A percentile compares a stretch with the other conserved stretches of the same genome.
Conservation (phyloP, 345 rosid genomes). For the Brassica incana region DNA sequence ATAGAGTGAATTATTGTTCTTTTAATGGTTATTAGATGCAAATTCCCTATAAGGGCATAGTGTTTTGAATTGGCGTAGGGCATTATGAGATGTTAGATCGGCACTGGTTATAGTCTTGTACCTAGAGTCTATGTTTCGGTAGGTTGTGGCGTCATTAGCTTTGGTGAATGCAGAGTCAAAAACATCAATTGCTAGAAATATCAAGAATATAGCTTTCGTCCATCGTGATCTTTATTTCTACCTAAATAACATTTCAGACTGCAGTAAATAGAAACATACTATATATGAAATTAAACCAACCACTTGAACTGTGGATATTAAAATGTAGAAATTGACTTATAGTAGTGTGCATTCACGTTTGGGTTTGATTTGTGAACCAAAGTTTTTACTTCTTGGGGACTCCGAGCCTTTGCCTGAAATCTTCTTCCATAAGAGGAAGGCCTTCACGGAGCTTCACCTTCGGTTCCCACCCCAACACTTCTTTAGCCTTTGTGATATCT, state of each 20-base stretch:
- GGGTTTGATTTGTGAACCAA: constrained; percentile 15
- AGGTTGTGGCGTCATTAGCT: too few species aligned
- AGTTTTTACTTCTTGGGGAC: constrained; percentile 44
- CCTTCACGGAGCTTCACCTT: constrained; percentile 81
- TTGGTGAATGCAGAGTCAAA: too few species aligned
- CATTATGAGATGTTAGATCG: too few species aligned
- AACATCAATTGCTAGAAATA: neutral
- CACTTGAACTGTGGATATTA: neutral
- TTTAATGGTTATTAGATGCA: too few species aligned
- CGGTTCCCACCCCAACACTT: constrained; percentile 90
- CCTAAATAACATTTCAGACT: neutral
- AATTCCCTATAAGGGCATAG: too few species aligned
- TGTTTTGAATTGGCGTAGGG: too few species aligned
- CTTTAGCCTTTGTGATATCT: constrained; percentile 80
- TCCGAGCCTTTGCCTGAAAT: constrained; percentile 75
- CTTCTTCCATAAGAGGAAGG: constrained; percentile 89
- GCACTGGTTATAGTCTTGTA: too few species aligned
- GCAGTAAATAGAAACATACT: constrained; percentile 10
- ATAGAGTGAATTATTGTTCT: too few species aligned
- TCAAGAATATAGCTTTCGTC: neutral
- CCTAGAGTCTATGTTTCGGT: too few species aligned
- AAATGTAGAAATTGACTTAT: neutral
- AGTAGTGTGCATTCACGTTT: neutral
- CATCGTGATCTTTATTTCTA: constrained; percentile 12
- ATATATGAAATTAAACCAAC: constrained; percentile 4